Percentiles rank a stretch among this genome's conserved stretches.
Conservation (phyloP, 768 basidiomycete genomes). For the Termitomyces sp. region DNA sequence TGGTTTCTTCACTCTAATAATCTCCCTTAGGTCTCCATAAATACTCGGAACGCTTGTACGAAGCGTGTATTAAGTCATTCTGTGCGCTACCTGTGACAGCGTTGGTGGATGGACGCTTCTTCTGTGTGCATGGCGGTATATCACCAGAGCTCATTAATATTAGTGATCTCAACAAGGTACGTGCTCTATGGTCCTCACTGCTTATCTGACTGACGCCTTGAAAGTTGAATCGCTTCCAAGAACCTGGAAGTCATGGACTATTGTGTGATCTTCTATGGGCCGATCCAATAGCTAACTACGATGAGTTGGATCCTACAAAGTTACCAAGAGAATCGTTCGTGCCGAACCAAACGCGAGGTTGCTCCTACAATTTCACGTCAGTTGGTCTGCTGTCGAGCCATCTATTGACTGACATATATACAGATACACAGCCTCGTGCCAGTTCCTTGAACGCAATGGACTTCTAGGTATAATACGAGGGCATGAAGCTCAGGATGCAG, state of each 20-base stretch:
- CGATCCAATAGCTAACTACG: slow-evolving; percentile 88
- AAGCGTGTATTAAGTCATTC: slow-evolving; percentile 90
- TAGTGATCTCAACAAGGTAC: slow-evolving; percentile 65
- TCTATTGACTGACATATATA: slow-evolving; percentile 23
- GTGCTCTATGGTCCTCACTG: slow-evolving; percentile 18
- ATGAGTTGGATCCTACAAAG: slow-evolving; percentile 57
- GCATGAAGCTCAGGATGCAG: slow-evolving; percentile 96
- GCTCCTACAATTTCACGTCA: slow-evolving; percentile 90
- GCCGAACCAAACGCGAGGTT: slow-evolving; percentile 86
- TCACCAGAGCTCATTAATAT: slow-evolving; percentile 82
- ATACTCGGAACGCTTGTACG: slow-evolving; percentile 82
- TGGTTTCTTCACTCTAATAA: not conserved
- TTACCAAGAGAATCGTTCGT: slow-evolving; percentile 60
- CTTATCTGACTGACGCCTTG: not conserved
- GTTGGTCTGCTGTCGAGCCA: slow-evolving; percentile 23
- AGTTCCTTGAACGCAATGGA: slow-evolving; percentile 89
- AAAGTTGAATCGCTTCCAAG: slow-evolving; percentile 88
- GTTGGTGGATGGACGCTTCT: slow-evolving; percentile 91
- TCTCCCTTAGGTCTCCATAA: slow-evolving; percentile 73
- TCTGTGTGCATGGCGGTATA: slow-evolving; percentile 96
- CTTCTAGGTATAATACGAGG: slow-evolving; percentile 93
- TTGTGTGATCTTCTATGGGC: slow-evolving; percentile 97
- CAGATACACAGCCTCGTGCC: slow-evolving; percentile 82
- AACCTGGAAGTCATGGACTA: slow-evolving; percentile 88
- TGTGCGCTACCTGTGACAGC: slow-evolving; percentile 88